Conservation (phyloP, 306 rosid species). For the Glycyrrhiza uralensis region DNA sequence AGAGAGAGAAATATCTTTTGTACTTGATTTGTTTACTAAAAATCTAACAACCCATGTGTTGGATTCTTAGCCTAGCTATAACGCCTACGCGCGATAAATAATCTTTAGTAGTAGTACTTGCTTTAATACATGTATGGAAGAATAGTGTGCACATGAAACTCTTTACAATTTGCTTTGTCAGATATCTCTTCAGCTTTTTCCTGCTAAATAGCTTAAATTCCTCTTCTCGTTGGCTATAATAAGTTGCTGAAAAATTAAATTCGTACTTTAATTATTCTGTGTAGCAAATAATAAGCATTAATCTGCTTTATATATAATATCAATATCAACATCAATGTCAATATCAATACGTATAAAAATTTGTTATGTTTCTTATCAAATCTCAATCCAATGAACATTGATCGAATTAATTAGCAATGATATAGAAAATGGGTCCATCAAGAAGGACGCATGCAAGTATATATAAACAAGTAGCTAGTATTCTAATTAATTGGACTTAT, state of each 20-base stretch:
- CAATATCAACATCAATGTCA: no score
- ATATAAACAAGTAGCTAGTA: no score
- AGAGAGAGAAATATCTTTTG: constrained; percentile 55
- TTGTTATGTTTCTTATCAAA: no score
- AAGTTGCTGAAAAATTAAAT: constrained; percentile 24
- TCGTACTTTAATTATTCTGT: constrained; percentile 38
- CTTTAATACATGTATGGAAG: constrained; percentile 42
- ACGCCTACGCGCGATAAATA: constrained; percentile 43
- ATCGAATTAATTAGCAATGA: no score
- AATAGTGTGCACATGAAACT: constrained; percentile 59
- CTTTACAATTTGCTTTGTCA: constrained; percentile 30
- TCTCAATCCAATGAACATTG: no score
- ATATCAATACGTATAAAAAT: no score
- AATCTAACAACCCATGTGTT: constrained; percentile 71
- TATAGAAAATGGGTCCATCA: no score
- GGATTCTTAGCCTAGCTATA: constrained; percentile 67
- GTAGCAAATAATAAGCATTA: no score
- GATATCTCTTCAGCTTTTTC: constrained; percentile 35
- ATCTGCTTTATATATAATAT: no score
- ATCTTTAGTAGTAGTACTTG: constrained; percentile 35
- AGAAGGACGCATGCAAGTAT: no score
- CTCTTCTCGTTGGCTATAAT: constrained; percentile 29
- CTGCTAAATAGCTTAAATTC: constrained; percentile 25
- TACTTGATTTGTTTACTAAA: constrained; percentile 51
- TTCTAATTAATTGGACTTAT: no score